Base-by-base conservation (phyloP, 2,329 filamentous ascomycete genomes). In the Fusarium irregulare region DNA sequence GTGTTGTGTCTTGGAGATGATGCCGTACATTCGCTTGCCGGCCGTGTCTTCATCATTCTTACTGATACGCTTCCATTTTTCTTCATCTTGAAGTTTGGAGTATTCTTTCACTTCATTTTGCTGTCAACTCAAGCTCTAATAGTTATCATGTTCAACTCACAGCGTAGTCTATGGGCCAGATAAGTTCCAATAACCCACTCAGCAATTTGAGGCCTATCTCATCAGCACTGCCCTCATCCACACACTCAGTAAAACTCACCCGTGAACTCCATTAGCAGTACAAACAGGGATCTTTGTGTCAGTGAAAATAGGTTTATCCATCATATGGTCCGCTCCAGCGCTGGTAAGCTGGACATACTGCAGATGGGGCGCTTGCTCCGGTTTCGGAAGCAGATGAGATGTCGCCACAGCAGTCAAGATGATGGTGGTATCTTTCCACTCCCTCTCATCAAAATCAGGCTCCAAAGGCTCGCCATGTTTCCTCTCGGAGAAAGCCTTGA, bases 261-360 rank as follows among this genome's bases (percentile, higher is more conserved):
- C 86, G 42, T 88, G 85, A n/a, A 89, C 84, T 0, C 87, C 87
- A 61, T 87, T 89, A 1, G 86, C 85, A 0, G 86, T 87, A 46
- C 83, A 86, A 64, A 89, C 86, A 0, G 78, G 74, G 10, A 87
- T 77, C 50, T 86, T 79, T 0, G 83, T 86, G 23, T 87, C 83
- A 23, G 76, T 80, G 62, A 86, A 88, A 1, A 88, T 60, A 3
- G 83, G 83, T 14, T 82, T 75, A 4, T 83, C 74, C 11, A 84
- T 51, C 13, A 88, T 74, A 56, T 83, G 81, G 56, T 89, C 86
- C 3, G 83, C 83, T 9, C 87, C 87, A 2, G 87, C 87, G 57
- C 83, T 87, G 23, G 81, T 78, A 9, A 89, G 80, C 76, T 88
- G 86, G 20, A 88, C 82, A 51, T 85, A 83, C 71, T 85, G 79